A percentile compares a stretch with the other conserved stretches of the same genome.
Evolutionary conservation across 352 stramenopile species (phyloP).

Genomic region (Phytophthora cajani): DNA sequence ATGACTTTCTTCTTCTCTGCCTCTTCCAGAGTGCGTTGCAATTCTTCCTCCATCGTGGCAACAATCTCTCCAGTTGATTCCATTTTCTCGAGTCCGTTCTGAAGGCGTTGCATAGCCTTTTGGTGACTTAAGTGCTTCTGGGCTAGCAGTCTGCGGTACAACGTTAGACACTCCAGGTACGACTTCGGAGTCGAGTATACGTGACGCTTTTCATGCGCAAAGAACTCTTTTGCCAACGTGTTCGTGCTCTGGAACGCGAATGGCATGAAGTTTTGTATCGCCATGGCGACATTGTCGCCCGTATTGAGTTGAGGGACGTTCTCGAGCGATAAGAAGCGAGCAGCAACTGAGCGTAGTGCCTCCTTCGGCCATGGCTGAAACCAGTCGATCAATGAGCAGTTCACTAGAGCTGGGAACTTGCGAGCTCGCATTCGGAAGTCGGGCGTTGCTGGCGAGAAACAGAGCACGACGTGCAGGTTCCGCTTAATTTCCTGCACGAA

Average conservation of each 20-base stretch:
- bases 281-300: constrained; percentile 45
- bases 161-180: constrained; percentile 91
- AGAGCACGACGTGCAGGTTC: constrained; percentile 95
- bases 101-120: constrained; percentile 81
- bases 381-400: constrained; percentile 95
- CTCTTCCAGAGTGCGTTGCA: constrained; percentile 90
- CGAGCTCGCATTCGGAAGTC: constrained; percentile 89
- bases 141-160: constrained; percentile 84
- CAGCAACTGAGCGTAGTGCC: constrained; percentile 90
- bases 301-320: constrained; percentile 24
- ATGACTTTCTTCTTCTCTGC: constrained; percentile 93
- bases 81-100: constrained; percentile 92
- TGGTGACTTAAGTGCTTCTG: constrained; percentile 69
- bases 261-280: constrained; percentile 93
- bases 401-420: constrained; percentile 95
- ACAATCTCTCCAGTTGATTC: constrained; percentile 89
- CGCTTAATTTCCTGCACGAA: constrained; percentile 91
- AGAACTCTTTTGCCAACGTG: constrained; percentile 82
- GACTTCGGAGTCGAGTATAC: constrained; percentile 95
- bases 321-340: constrained; percentile 73
- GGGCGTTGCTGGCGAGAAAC: constrained; percentile 93
- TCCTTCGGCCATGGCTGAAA: constrained; percentile 94
- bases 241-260: constrained; percentile 95
- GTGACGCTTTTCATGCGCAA: constrained; percentile 71
- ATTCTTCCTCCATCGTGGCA: constrained; percentile 92